phyloP scores from a whole-genome alignment of 73 alveolate genomes.

The Urostyla sp. region DNA sequence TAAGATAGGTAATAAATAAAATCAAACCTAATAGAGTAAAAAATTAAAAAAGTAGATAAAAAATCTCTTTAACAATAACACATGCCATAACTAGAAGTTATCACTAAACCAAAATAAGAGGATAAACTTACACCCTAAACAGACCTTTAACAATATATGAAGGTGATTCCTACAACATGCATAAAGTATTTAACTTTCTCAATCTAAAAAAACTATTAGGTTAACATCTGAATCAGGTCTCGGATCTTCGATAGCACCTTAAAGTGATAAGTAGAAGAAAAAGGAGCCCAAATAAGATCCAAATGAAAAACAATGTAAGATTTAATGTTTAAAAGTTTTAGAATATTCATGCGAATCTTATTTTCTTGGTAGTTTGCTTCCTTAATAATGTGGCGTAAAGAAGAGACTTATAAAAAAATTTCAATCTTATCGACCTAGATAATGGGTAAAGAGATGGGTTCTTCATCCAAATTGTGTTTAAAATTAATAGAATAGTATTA shows the following conservation, averaged over 20 bases:
- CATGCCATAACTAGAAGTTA: background rate
- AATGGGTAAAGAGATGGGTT: constrained; percentile 36
- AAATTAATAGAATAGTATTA: no score
- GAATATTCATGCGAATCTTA: constrained; percentile 24
- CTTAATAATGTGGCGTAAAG: constrained; percentile 39
- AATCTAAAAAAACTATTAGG: background rate
- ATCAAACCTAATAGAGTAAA: background rate
- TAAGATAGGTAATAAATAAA: background rate
- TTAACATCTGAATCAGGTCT: background rate
- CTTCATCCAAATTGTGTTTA: constrained; percentile 17
- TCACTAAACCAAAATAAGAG: no score
- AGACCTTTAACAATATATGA: no score
- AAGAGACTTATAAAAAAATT: constrained; percentile 33
- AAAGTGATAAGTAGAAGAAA: background rate
- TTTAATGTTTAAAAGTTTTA: background rate
- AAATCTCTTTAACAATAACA: background rate
- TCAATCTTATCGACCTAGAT: constrained; percentile 11
- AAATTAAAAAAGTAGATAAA: background rate
- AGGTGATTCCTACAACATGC: no score
- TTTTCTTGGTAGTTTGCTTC: background rate
- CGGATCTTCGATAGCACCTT: constrained; percentile 4
- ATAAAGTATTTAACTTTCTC: no score
- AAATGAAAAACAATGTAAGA: constrained; percentile 6
- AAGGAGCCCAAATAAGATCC: background rate
- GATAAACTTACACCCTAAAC: no score